phyloP scores from a whole-genome alignment of 768 basidiomycete genomes.

The Fistulinella prunicolor region DNA sequence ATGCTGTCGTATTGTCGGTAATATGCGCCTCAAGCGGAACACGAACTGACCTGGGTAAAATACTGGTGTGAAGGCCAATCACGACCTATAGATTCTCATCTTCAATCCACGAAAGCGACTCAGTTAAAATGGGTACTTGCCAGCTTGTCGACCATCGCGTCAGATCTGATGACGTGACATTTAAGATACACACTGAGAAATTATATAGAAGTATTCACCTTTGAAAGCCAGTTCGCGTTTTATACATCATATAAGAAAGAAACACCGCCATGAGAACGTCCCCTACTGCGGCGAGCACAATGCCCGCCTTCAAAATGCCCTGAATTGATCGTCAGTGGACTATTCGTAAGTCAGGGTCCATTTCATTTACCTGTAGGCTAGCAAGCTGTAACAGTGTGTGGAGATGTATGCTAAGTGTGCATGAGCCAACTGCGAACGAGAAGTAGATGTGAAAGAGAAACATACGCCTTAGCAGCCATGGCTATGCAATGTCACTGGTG shows the following conservation, averaged over 20 bases:
- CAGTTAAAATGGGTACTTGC: not conserved
- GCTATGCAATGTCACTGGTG: conserved; percentile 23
- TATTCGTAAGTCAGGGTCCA: not conserved
- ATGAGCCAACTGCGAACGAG: not conserved
- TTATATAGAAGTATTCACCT: conserved; percentile 26
- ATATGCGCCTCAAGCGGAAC: not conserved
- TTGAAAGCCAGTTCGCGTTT: conserved; percentile 52
- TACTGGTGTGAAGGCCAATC: not conserved
- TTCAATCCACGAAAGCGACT: not conserved
- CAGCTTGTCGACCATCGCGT: not conserved
- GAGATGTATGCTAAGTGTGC: conserved; percentile 35
- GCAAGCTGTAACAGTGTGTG: conserved; percentile 47
- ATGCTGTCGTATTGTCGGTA: not conserved
- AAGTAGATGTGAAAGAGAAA: not conserved
- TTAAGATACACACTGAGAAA: too few species aligned
- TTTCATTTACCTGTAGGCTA: conserved; percentile 42
- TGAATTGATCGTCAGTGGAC: conserved; percentile 4
- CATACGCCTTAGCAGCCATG: conserved; percentile 37
- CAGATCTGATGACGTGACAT: not conserved
- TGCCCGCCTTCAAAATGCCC: conserved; percentile 51
- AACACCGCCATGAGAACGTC: conserved; percentile 52
- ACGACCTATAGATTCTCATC: not conserved
- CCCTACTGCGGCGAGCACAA: conserved; percentile 49
- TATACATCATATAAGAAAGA: conserved; percentile 46
- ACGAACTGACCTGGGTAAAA: not conserved